Base-by-base conservation (phyloP, 2,329 filamentous ascomycete species). In the Fusarium penzigii region DNA sequence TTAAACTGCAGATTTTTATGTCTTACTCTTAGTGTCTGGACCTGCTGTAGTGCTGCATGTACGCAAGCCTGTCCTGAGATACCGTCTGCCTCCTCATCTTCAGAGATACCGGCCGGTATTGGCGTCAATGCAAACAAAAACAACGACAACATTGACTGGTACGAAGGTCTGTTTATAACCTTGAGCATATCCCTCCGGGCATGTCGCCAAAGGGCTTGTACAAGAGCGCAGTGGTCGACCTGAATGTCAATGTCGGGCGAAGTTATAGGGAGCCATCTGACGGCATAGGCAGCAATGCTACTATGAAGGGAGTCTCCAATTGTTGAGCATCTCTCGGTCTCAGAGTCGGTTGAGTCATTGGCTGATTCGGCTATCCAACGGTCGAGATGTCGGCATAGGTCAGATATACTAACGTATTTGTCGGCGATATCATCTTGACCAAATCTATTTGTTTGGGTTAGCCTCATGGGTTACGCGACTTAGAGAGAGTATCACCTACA, bases 101-200 rank as follows among this genome's bases (percentile, higher is more conserved):
- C 72, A 0, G 69, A 68, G 13, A 76, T 70, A 0, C 70, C 71
- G 0, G 62, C 59, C 1, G 73, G 73, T 32, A 75, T 73, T 1
- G 73, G 72, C 2, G 72, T 74, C 39, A 73, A 51, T 3, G 70
- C 69, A 49, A 75, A 76, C 0, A 76, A 62, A 47, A 73, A 70
- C 1, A 76, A 53, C 0, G 70, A 68, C 2, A 75, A 57, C 58
- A 74, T 72, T 1, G 73, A 75, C 10, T 71, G 67, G 46, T 76
- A 75, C 0, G 70, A 74, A 0, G 72, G 68, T 1, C 72, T 64
- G 39, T 76, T 75, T 44, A 75, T 74, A 14, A 73, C 66, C 16
- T 68, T 65, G 8, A 74, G 62, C 68, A 75, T 72, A 41, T 74
- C 70, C 20, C 67, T 65, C 9, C 73, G 64, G 1, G 72, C 64